phyloP scores from a whole-genome alignment of 352 stramenopile genomes.

The Phytophthora citricola region DNA sequence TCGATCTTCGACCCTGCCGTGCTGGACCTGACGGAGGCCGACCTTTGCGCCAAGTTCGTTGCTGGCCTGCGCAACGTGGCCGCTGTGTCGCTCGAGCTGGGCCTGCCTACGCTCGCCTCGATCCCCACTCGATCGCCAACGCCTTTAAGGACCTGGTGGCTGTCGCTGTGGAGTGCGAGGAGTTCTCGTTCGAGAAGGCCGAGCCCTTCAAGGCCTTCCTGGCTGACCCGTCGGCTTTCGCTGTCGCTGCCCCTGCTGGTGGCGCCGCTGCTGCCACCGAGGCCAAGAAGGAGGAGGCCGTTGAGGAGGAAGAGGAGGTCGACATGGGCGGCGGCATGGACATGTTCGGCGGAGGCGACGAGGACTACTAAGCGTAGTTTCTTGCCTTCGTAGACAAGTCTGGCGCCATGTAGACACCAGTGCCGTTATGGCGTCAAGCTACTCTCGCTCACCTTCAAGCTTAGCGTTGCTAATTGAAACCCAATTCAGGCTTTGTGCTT shows the following conservation, averaged over 20 bases:
- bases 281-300: constrained; percentile 67
- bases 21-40: constrained; percentile 98
- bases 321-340: constrained; percentile 90
- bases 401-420: constrained; percentile 1
- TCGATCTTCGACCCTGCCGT: constrained; percentile 99
- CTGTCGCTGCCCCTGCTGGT: constrained; percentile 85
- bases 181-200: constrained; percentile 98
- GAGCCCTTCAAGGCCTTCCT: constrained; percentile 97
- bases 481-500: constrained; percentile 31
- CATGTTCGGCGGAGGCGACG: constrained; percentile 80
- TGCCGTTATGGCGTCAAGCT: constrained; percentile 6
- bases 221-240: constrained; percentile 94
- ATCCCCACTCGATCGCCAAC: constrained; percentile 99
- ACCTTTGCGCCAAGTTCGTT: constrained; percentile 97
- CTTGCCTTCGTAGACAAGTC: neutral
- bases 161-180: constrained; percentile 95
- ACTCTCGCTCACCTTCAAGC: constrained; percentile 13
- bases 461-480: constrained; percentile 34
- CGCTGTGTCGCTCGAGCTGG: constrained; percentile 95
- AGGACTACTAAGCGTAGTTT: constrained; percentile 68
- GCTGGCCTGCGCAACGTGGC: constrained; percentile 94
- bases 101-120: constrained; percentile 97
- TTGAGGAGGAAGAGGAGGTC: constrained; percentile 83
- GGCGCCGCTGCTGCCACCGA: constrained; percentile 70
- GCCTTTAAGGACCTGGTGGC: constrained; percentile 98